Evolutionary conservation across 73 alveolate species (phyloP).

Genomic region (Stentor coeruleus): DNA sequence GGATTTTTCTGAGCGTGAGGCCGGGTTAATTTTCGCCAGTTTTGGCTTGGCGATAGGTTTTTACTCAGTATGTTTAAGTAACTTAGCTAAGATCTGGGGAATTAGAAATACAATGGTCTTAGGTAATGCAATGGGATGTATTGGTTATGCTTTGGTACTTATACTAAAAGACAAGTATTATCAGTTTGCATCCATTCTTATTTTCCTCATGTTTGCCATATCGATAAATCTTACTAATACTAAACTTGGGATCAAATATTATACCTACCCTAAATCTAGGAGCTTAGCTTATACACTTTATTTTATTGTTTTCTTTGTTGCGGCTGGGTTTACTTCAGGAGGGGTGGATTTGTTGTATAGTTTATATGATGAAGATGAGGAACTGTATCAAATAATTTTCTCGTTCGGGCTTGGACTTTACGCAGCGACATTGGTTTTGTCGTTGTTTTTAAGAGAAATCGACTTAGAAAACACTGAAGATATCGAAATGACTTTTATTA

Average conservation of each 20-base stretch:
- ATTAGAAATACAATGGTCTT: not conserved
- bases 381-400: not conserved
- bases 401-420: not conserved
- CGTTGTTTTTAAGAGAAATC: not conserved
- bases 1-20: not conserved
- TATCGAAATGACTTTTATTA: not conserved
- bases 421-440: not conserved
- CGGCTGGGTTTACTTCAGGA: conserved; percentile 1
- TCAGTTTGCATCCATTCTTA: not conserved
- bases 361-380: not conserved
- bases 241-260: conserved; percentile 16
- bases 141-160: not conserved
- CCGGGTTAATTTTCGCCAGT: conserved; percentile 13
- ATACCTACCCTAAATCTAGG: not conserved
- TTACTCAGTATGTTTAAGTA: not conserved
- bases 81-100: not conserved
- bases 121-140: not conserved
- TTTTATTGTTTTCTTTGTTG: not conserved
- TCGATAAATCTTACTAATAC: not conserved
- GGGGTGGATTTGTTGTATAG: conserved; percentile 1
- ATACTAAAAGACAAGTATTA: not conserved
- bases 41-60: conserved; percentile 5
- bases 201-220: not conserved
- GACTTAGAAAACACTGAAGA: conserved; percentile 22
- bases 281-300: not conserved